These are phyloP conservation scores for Cyberlindnera euphorbiiphila DNA, from an alignment of 805 yeast species.

Conservation along the genomic window DNA sequence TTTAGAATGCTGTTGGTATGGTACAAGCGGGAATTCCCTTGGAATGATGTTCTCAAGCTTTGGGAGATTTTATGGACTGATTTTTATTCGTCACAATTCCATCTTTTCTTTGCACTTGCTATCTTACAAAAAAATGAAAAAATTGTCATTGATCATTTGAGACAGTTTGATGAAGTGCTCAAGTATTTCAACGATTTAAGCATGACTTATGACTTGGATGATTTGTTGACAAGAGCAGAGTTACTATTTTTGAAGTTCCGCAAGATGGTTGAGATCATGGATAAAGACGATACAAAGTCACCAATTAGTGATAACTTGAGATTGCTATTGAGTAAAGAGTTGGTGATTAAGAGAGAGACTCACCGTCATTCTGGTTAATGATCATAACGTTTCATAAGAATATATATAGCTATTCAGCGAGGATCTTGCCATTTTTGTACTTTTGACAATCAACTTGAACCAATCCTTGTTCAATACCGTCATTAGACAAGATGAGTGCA, in stretches of 20 bases:
- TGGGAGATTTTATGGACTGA: constrained; percentile 96
- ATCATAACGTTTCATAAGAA: not conserved
- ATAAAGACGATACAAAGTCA: constrained; percentile 30
- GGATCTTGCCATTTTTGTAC: constrained; percentile 2
- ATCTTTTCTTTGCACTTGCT: constrained; percentile 81
- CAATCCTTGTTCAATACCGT: constrained; percentile 9
- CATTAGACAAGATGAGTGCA: constrained; percentile 39
- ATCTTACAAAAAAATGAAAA: constrained; percentile 84
- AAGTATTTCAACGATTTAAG: constrained; percentile 90
- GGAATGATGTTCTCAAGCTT: constrained; percentile 70
- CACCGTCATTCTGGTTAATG: constrained; percentile 24
- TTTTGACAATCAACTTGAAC: constrained; percentile 16
- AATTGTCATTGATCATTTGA: constrained; percentile 68
- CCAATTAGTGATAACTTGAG: constrained; percentile 51
- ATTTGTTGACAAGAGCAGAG: constrained; percentile 79
- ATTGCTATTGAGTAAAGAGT: constrained; percentile 51
- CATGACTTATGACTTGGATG: constrained; percentile 69
- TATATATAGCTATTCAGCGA: not conserved
- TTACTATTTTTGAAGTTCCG: constrained; percentile 74
- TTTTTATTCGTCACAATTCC: constrained; percentile 80
- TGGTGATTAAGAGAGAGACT: constrained; percentile 61
- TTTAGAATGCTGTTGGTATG: constrained; percentile 94
- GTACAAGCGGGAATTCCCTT: constrained; percentile 87
- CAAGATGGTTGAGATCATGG: constrained; percentile 76
- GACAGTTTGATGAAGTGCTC: constrained; percentile 84